Conservation (phyloP, 768 basidiomycete species). For the Dentipellis sp. region DNA sequence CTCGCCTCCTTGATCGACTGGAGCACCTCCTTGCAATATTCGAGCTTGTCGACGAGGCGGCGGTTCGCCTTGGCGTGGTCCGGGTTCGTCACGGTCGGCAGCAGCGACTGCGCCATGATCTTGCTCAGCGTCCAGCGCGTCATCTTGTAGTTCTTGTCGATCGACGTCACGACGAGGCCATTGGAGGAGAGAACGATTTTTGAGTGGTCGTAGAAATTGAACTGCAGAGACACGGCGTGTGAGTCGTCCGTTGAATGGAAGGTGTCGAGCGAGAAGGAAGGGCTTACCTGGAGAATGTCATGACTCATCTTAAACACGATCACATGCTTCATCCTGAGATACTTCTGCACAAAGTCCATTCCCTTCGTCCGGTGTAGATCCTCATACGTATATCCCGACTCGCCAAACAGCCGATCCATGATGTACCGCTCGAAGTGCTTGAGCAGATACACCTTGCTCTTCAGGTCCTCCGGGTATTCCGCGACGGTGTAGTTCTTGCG, state of each 20-base stretch:
- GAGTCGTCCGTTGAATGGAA: background rate
- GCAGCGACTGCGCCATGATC: conserved; percentile 50
- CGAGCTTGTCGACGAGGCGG: conserved; percentile 68
- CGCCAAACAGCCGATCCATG: conserved; percentile 79
- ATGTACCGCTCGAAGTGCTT: conserved; percentile 95
- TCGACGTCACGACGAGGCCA: conserved; percentile 76
- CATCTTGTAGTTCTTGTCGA: conserved; percentile 81
- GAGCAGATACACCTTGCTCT: conserved; percentile 85
- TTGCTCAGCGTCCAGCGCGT: conserved; percentile 65
- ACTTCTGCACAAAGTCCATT: conserved; percentile 95
- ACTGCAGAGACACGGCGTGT: conserved; percentile 36
- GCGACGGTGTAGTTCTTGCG: conserved; percentile 65
- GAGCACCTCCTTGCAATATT: conserved; percentile 82
- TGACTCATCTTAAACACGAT: conserved; percentile 96
- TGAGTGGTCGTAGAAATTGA: conserved; percentile 98
- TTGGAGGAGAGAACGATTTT: conserved; percentile 84
- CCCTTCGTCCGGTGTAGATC: conserved; percentile 62
- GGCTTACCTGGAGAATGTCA: conserved; percentile 82
- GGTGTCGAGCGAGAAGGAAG: background rate
- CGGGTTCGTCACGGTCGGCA: conserved; percentile 31
- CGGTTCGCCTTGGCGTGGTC: conserved; percentile 54
- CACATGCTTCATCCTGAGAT: conserved; percentile 93
- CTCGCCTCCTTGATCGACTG: conserved; percentile 58
- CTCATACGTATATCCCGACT: conserved; percentile 75
- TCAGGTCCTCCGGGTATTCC: conserved; percentile 72